phyloP scores from a whole-genome alignment of 1,284 basidiomycete species.

The Inonotus obliquus region DNA sequence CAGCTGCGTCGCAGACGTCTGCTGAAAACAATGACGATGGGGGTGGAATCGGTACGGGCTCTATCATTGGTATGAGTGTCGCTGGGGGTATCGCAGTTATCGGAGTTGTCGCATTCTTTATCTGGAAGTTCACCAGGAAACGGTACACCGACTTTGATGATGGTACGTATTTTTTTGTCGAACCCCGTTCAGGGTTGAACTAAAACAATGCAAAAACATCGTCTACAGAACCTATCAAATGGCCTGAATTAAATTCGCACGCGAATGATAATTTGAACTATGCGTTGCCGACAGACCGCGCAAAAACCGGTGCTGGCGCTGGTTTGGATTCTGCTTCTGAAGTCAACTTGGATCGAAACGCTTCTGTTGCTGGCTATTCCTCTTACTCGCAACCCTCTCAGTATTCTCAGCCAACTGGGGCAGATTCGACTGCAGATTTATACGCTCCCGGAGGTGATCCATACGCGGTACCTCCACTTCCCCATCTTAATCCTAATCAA shows the following conservation, averaged over 20 bases:
- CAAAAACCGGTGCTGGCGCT: slow-evolving; percentile 38
- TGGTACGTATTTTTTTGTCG: slow-evolving; percentile 44
- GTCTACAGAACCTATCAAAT: slow-evolving; percentile 70
- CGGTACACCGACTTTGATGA: slow-evolving; percentile 70
- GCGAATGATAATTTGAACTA: slow-evolving; percentile 38
- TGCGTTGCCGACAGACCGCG: slow-evolving; percentile 55
- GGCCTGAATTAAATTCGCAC: slow-evolving; percentile 77
- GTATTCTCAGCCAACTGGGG: slow-evolving; percentile 26
- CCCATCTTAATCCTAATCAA: slow-evolving; percentile 70
- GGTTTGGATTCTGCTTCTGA: slow-evolving; percentile 56
- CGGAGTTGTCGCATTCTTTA: slow-evolving; percentile 63
- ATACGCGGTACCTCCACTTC: slow-evolving; percentile 80
- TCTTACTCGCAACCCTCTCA: slow-evolving; percentile 30
- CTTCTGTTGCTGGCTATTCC: slow-evolving; percentile 32
- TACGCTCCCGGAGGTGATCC: slow-evolving; percentile 49
- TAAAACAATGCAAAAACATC: slow-evolving; percentile 1
- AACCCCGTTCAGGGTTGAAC: slow-evolving; percentile 5
- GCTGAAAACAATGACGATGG: slow-evolving; percentile 13
- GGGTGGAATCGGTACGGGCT: slow-evolving; percentile 51
- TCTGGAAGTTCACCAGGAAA: slow-evolving; percentile 81
- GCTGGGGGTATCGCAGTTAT: slow-evolving; percentile 70
- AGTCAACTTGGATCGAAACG: slow-evolving; percentile 44
- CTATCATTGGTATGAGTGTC: slow-evolving; percentile 73
- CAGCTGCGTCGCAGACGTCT: slow-evolving; percentile 10
- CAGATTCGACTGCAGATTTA: slow-evolving; percentile 48